These are phyloP conservation scores for Eimeria acervulina DNA, from an alignment of 169 alveolate genomes.

Conservation along the genomic window DNA sequence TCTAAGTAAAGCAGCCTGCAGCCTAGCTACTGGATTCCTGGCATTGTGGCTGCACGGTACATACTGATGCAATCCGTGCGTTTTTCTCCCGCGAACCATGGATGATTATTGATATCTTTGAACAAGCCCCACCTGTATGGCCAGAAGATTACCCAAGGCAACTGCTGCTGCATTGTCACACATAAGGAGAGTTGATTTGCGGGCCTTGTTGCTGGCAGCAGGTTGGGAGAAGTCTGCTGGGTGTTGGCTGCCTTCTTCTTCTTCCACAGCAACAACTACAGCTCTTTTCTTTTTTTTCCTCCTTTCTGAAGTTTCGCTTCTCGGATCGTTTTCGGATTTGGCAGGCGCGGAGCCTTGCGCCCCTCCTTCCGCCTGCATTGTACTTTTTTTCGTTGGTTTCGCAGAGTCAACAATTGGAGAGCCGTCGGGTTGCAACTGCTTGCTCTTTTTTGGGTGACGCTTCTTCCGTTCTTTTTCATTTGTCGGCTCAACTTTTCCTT, in stretches of 20 bases:
- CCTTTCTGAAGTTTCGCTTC: not conserved
- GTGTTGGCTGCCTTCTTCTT: not conserved
- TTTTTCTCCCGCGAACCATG: not conserved
- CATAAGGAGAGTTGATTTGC: conserved; percentile 62
- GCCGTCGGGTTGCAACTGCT: not conserved
- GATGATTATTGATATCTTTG: not conserved
- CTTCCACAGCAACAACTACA: not conserved
- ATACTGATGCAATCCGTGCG: not conserved
- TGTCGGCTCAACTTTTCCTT: not conserved
- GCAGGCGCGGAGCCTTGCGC: not conserved
- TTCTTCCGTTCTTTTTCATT: conserved; percentile 1
- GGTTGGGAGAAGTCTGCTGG: not conserved
- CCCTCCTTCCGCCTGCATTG: not conserved
- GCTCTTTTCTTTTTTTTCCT: conserved; percentile 31
- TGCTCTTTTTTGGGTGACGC: conserved; percentile 36
- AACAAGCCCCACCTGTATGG: conserved; percentile 50
- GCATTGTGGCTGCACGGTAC: not conserved
- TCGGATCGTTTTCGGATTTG: conserved; percentile 1
- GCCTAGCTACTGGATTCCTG: not conserved
- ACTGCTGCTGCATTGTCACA: conserved; percentile 78
- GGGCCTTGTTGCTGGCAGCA: not conserved
- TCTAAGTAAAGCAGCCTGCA: not conserved
- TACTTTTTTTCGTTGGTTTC: not conserved
- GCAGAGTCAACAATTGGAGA: not conserved
- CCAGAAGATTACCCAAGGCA: conserved; percentile 67